phyloP scores from a whole-genome alignment of 192 early-diverging fungal species.

The Backusella parvicylindrica region DNA sequence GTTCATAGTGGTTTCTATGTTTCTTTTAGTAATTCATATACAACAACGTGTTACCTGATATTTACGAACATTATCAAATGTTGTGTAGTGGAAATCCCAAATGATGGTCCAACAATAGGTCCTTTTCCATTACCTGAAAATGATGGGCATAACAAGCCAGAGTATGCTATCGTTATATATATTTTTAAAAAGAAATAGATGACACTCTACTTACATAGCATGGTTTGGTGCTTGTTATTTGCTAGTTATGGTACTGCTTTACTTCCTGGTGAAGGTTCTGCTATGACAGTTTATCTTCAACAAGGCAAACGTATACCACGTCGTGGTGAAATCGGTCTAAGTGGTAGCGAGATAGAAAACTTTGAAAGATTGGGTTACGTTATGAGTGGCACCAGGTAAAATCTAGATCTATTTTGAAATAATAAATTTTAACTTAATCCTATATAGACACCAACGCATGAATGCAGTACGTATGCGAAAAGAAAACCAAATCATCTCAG shows the following conservation, averaged over 20 bases:
- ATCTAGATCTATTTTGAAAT: background rate
- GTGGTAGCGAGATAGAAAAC: conserved; percentile 76
- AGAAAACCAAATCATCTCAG: conserved; percentile 94
- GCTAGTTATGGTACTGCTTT: conserved; percentile 79
- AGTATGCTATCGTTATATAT: conserved; percentile 23
- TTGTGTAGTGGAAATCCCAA: conserved; percentile 45
- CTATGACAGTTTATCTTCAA: conserved; percentile 86
- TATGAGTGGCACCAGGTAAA: conserved; percentile 88
- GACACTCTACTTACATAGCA: conserved; percentile 13
- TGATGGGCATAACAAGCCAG: conserved; percentile 56
- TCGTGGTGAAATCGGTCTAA: conserved; percentile 93
- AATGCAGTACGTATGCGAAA: conserved; percentile 94
- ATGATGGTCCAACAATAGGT: conserved; percentile 63
- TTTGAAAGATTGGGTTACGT: conserved; percentile 90
- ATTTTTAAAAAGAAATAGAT: too few relatives aligned
- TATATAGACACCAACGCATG: conserved; percentile 76
- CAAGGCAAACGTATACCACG: conserved; percentile 93
- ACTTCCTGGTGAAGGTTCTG: conserved; percentile 85
- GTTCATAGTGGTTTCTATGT: background rate
- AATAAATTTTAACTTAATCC: background rate
- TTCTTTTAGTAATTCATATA: background rate
- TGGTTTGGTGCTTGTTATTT: conserved; percentile 15
- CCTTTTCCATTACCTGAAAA: conserved; percentile 62
- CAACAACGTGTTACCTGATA: too few relatives aligned
- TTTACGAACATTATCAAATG: too few relatives aligned